These are phyloP conservation scores for Gaeumannomyces sp. DNA, from an alignment of 2,329 filamentous ascomycete species.

Conservation along the genomic window DNA sequence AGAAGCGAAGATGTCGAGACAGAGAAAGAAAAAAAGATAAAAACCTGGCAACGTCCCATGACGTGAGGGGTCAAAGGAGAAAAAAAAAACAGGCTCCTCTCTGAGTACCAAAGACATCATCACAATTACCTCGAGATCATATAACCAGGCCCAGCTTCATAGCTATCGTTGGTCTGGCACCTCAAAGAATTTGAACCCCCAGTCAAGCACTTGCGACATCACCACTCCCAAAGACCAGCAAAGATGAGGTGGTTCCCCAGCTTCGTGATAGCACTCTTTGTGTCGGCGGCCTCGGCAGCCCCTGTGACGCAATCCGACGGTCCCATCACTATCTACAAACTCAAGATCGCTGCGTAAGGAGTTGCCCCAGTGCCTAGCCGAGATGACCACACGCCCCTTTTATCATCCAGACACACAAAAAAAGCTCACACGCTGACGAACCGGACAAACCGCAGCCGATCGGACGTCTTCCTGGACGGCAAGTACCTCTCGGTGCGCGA, in stretches of 20 bases:
- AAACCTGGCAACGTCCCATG: background rate
- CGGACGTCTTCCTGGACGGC: constrained; percentile 21
- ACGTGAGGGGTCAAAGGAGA: background rate
- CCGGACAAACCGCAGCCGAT: background rate
- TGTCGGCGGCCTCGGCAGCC: constrained; percentile 5
- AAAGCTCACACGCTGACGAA: background rate
- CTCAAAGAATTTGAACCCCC: too few species aligned
- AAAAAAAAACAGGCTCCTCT: background rate
- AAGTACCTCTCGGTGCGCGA: constrained; percentile 26
- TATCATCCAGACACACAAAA: background rate
- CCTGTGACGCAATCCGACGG: background rate
- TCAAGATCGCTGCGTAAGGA: constrained; percentile 10
- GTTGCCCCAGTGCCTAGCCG: background rate
- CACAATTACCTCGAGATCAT: too few species aligned
- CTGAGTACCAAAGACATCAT: too few species aligned
- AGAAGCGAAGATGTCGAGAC: background rate
- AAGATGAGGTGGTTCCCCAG: constrained; percentile 10
- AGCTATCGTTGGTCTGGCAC: too few species aligned
- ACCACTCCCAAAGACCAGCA: background rate
- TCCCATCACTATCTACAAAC: constrained; percentile 6
- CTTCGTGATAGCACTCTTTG: background rate
- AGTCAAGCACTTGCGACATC: background rate
- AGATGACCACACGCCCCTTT: background rate
- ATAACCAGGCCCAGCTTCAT: too few species aligned
- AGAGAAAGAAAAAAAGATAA: background rate